Evolutionary conservation across 1,139 yeast genomes (phyloP), one percentile per base, ranked within the genome.

Genomic region (Kazachstania sp.): DNA sequence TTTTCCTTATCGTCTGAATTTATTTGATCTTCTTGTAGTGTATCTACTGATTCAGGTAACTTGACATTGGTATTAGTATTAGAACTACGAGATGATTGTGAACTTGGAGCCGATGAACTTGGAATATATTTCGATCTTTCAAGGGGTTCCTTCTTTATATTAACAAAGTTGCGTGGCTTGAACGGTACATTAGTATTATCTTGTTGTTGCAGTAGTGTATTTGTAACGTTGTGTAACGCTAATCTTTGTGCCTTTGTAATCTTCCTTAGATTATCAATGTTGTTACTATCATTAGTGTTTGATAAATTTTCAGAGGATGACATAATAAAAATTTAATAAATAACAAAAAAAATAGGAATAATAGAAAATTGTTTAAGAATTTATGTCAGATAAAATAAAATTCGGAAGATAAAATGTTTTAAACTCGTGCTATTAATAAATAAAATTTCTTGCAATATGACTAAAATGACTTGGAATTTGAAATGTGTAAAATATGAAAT

Each of bases 181-280:
- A 58, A 40, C 37, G 48, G 54, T 31, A 50, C 53, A n/a, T 34
- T 11, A 23, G 48, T 31, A 31, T 49, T 54, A 30, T 56, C 58
- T 41, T 58, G 60, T 9, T 58, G 50, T 29, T 55, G 41, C 28
- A 60, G 55, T 15, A 60, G 55, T 15, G 65, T 62, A 46, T 63
- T 61, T 23, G 67, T 63, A 15, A 63, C 67, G 45, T 63, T 63
- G 43, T 60, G 57, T 43, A 63, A 51, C 26, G 64, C 67, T 36
- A 63, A 47, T 41, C 66, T 46, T 51, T 56, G 63, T n/a, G 55
- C 61, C 43, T 53, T 60, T 44, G 60, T 52, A 20, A 55, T 46
- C 20, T 55, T 47, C 50, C 56, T 59, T 41, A 59, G 43, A 19
- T 35, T 36, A n/a, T 43, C 37, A 20, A 26, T 52, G 43, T 57